Conservation (phyloP, 768 basidiomycete genomes). For the Gloeopeniophorella convolvens region DNA sequence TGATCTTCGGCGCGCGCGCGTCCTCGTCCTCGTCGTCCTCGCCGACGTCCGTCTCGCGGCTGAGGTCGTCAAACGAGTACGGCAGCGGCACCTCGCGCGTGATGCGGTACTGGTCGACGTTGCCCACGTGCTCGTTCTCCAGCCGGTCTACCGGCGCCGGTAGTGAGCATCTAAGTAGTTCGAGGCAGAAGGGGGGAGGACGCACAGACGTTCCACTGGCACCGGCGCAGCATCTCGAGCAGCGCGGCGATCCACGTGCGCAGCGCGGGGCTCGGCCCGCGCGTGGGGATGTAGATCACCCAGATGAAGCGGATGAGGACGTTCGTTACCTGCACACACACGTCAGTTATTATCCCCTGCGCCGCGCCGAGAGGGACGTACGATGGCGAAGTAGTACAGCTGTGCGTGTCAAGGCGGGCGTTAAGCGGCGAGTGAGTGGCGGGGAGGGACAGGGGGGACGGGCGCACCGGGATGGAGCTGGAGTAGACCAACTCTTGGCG, state of each 20-base stretch:
- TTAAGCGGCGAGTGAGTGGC: not conserved
- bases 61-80: slow-evolving; percentile 48
- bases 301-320: slow-evolving; percentile 74
- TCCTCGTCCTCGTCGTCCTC: slow-evolving; percentile 31
- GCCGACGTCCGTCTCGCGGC: slow-evolving; percentile 41
- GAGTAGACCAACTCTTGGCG: slow-evolving; percentile 72
- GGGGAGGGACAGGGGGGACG: not conserved
- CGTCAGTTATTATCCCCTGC: not conserved
- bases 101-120: slow-evolving; percentile 87
- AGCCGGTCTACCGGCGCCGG: slow-evolving; percentile 48
- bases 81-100: slow-evolving; percentile 82
- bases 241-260: slow-evolving; percentile 62
- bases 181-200: slow-evolving; percentile 3
- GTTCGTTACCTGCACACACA: slow-evolving; percentile 55
- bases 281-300: slow-evolving; percentile 65
- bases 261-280: slow-evolving; percentile 42
- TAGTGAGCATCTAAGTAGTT: not conserved
- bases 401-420: slow-evolving; percentile 23
- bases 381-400: slow-evolving; percentile 77
- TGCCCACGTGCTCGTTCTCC: slow-evolving; percentile 90
- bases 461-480: slow-evolving; percentile 49
- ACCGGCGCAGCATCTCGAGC: slow-evolving; percentile 72
- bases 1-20: not conserved
- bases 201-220: slow-evolving; percentile 92
- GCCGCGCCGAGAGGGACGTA: slow-evolving; percentile 28